phyloP scores from a whole-genome alignment of 148 eudicot genomes.

The Diospyros lotus region DNA sequence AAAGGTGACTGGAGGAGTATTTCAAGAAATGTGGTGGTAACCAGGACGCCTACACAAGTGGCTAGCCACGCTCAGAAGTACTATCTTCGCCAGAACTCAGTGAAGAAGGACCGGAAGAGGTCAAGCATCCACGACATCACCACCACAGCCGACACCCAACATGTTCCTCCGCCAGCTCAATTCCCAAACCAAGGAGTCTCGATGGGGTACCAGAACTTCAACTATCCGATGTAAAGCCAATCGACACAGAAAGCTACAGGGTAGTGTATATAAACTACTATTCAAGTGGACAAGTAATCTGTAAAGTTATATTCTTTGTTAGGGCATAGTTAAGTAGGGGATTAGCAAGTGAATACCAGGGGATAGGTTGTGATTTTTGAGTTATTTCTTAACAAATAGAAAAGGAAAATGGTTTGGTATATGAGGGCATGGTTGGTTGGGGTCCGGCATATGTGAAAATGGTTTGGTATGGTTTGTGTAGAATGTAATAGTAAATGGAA shows the following conservation, averaged over 20 bases:
- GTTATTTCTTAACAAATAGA: neutral
- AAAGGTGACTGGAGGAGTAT: slow-evolving; percentile 79
- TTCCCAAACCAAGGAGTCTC: slow-evolving; percentile 30
- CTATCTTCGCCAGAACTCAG: slow-evolving; percentile 52
- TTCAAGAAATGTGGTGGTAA: slow-evolving; percentile 60
- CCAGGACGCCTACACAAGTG: slow-evolving; percentile 66
- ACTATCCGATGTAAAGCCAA: slow-evolving; percentile 20
- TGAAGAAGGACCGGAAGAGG: slow-evolving; percentile 61
- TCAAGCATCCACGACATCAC: slow-evolving; percentile 77
- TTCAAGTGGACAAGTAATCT: neutral
- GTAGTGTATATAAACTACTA: slow-evolving; percentile 1
- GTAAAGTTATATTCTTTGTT: slow-evolving; percentile 13
- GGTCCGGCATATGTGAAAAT: too few species aligned
- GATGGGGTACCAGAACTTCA: slow-evolving; percentile 26
- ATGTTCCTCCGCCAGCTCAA: slow-evolving; percentile 32
- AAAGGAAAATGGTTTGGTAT: too few species aligned
- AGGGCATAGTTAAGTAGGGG: slow-evolving; percentile 11
- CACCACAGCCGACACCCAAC: slow-evolving; percentile 29
- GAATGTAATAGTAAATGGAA: too few species aligned
- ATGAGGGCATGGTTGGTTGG: too few species aligned
- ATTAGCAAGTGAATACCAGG: slow-evolving; percentile 8
- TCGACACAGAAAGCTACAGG: neutral
- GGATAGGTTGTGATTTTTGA: slow-evolving; percentile 2
- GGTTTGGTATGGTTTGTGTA: too few species aligned
- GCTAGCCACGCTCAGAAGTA: slow-evolving; percentile 76